phyloP scores from a whole-genome alignment of 208 protist genomes.

The Lotmaria passim region DNA sequence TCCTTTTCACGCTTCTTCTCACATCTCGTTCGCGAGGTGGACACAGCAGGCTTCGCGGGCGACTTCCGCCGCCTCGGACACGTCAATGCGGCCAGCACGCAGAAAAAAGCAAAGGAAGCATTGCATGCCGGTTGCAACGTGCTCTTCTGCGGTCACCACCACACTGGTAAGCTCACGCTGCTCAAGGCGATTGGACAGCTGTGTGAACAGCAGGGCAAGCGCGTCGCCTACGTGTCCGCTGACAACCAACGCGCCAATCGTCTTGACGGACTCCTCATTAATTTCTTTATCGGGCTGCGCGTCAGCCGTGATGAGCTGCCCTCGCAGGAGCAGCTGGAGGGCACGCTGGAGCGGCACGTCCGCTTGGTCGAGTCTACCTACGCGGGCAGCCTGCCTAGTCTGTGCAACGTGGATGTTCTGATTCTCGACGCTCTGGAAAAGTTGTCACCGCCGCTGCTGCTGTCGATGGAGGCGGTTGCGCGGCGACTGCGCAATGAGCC shows the following conservation, averaged over 20 bases:
- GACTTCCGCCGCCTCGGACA: slow-evolving; percentile 62
- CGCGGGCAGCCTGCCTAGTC: slow-evolving; percentile 64
- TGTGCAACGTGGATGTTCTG: slow-evolving; percentile 74
- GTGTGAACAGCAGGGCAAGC: slow-evolving; percentile 45
- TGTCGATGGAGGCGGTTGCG: slow-evolving; percentile 81
- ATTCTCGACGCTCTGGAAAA: slow-evolving; percentile 80
- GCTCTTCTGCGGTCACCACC: slow-evolving; percentile 77
- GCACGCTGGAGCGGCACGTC: slow-evolving; percentile 82
- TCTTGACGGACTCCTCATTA: slow-evolving; percentile 67
- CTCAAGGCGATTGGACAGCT: slow-evolving; percentile 76
- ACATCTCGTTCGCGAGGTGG: slow-evolving; percentile 77
- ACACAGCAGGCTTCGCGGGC: slow-evolving; percentile 73
- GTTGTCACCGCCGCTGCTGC: slow-evolving; percentile 56
- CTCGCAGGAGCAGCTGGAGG: slow-evolving; percentile 88
- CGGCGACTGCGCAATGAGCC: slow-evolving; percentile 52
- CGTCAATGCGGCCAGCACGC: slow-evolving; percentile 41
- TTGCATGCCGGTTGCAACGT: slow-evolving; percentile 53
- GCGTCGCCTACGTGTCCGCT: slow-evolving; percentile 82
- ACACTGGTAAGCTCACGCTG: slow-evolving; percentile 85
- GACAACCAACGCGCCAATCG: slow-evolving; percentile 66
- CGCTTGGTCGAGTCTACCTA: slow-evolving; percentile 79
- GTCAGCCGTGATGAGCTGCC: slow-evolving; percentile 76
- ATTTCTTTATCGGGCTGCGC: slow-evolving; percentile 85
- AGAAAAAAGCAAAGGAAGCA: slow-evolving; percentile 43
- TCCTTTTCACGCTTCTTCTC: slow-evolving; percentile 23